Base-by-base conservation (phyloP, 805 yeast genomes). In the Nakazawaea ishiwadae region DNA sequence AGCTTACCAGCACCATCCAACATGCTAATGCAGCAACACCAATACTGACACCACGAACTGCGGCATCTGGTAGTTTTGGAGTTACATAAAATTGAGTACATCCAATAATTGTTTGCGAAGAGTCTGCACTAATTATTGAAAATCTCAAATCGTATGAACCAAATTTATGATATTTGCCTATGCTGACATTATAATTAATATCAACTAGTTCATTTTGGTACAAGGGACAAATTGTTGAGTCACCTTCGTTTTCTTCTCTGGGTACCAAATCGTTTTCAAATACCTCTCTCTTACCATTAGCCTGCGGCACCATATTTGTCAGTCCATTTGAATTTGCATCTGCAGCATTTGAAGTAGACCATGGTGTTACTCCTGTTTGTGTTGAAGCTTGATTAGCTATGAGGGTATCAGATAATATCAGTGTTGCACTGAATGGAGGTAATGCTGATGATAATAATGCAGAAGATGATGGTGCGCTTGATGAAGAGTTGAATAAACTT, bases 71-170 rank as follows among this genome's bases (percentile, higher is more conserved):
- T 14, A 75, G 57, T 6, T 56, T 66, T 0, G 83, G 81, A 1
- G 84, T 75, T 5, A 75, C 68, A 47, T 66, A 66, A 4, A 72
- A 56, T 14, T 56, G 50, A 16, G 69, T 56, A 46, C 86, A 81
- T 2, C 76, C 78, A 9, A 79, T 51, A 3, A 65, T 44, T 2
- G 51, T 40, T 15, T 68, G 63, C 6, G 52, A 46, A 2, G 51
- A 54, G 39, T 63, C 65, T 36, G 73, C 68, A 17, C 65, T 56
- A 15, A 75, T 56, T 8, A 75, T 57, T 3, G 71, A 53, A 46
- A 75, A 65, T 29, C 53, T 45, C 7, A 68, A 65, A 4, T 60
- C 54, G 48, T 70, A 76, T 1, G 79, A 66, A 0, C 80, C 79
- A 39, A 75, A 58, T 4, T 56, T 54, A 12, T 66, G 62, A 12